phyloP scores from a whole-genome alignment of 148 eudicot genomes.

The Nyssa sinensis region DNA sequence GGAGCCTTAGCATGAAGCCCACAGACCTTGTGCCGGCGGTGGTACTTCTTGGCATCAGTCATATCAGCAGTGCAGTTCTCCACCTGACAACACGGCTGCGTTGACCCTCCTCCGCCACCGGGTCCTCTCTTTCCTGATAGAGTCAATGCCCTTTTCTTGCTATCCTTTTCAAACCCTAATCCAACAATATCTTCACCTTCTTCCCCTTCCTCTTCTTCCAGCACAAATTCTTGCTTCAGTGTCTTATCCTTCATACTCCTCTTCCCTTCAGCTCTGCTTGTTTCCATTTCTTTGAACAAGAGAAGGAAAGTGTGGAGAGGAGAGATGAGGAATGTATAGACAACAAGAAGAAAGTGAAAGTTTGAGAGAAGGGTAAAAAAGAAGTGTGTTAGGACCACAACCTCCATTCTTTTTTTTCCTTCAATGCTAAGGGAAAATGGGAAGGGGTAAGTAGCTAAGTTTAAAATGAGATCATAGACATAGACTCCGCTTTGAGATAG shows the following conservation, averaged over 20 bases:
- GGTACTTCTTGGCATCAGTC: constrained; percentile 61
- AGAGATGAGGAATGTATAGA: no score
- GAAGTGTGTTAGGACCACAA: no score
- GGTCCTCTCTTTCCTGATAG: constrained; percentile 15
- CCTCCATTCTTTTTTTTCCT: no score
- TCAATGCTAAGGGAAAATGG: constrained; percentile 6
- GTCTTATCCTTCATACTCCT: no score
- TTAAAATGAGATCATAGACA: not conserved
- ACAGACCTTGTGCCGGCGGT: constrained; percentile 78
- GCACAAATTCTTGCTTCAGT: no score
- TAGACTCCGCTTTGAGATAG: no score
- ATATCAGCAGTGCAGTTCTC: constrained; percentile 60
- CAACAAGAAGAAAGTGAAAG: no score
- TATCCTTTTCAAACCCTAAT: constrained; percentile 15
- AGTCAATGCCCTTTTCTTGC: constrained; percentile 22
- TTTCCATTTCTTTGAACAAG: no score
- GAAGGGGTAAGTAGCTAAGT: constrained; percentile 1
- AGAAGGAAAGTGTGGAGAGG: no score
- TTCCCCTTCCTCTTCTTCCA: constrained; percentile 26
- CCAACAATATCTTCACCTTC: constrained; percentile 1
- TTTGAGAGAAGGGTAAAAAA: no score
- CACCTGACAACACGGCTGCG: constrained; percentile 46
- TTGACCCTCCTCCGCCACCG: constrained; percentile 18
- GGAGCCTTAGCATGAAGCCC: constrained; percentile 71
- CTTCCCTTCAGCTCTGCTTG: no score